These are phyloP conservation scores for Blumeria graminis DNA, from an alignment of 2,329 filamentous ascomycete species.

Conservation along the genomic window DNA sequence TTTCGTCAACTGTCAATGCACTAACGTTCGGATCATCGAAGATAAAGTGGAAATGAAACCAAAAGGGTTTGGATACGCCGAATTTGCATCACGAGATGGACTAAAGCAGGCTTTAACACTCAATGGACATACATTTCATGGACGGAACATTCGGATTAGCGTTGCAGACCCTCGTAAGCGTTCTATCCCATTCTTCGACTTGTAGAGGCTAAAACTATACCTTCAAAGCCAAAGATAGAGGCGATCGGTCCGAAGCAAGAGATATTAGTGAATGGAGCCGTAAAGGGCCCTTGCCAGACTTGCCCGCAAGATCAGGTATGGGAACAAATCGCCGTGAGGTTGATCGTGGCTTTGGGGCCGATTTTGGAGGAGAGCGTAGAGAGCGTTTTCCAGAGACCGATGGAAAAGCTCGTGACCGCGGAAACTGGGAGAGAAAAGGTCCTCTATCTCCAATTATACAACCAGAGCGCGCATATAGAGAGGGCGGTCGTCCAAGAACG, in stretches of 20 bases:
- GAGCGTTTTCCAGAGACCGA: constrained; percentile 44
- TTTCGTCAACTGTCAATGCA: constrained; percentile 63
- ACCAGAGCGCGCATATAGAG: constrained; percentile 28
- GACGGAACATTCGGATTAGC: constrained; percentile 76
- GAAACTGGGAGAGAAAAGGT: constrained; percentile 87
- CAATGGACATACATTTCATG: constrained; percentile 63
- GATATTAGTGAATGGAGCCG: constrained; percentile 82
- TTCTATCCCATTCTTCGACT: not conserved
- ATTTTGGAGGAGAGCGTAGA: constrained; percentile 38
- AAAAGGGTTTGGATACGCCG: constrained; percentile 95
- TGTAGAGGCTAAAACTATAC: not conserved
- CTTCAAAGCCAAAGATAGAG: constrained; percentile 53
- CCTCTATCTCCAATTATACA: constrained; percentile 52
- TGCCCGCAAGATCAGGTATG: constrained; percentile 25
- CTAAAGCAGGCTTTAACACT: constrained; percentile 74
- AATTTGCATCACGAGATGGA: constrained; percentile 71
- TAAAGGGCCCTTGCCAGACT: constrained; percentile 65
- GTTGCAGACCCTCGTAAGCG: constrained; percentile 90
- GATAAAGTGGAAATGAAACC: constrained; percentile 83
- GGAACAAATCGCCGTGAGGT: constrained; percentile 23
- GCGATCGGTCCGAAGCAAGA: constrained; percentile 38
- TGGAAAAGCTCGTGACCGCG: constrained; percentile 55
- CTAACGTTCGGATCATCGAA: constrained; percentile 86
- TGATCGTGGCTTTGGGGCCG: constrained; percentile 25
- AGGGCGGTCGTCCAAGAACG: constrained; percentile 31